phyloP scores from a whole-genome alignment of 2,329 filamentous ascomycete genomes.

The Trichoderma pleuroti region DNA sequence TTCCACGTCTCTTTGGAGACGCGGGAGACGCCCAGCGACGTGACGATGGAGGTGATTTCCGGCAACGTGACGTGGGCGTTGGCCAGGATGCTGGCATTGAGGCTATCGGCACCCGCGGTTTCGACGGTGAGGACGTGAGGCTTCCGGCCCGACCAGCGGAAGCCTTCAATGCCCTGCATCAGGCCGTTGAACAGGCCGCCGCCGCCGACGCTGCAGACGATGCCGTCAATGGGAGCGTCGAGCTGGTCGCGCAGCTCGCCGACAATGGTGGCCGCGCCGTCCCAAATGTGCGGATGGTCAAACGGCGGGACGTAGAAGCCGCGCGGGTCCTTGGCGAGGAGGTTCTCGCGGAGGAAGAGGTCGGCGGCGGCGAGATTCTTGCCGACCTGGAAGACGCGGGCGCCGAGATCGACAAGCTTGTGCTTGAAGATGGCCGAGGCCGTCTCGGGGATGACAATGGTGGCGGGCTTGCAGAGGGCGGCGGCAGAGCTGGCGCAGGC shows the following conservation, averaged over 20 bases:
- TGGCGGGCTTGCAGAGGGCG: slow-evolving; percentile 61
- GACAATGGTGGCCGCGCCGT: slow-evolving; percentile 59
- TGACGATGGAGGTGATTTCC: slow-evolving; percentile 72
- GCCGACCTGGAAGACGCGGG: slow-evolving; percentile 65
- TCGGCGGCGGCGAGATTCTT: slow-evolving; percentile 68
- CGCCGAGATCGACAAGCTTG: slow-evolving; percentile 66
- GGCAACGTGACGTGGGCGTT: slow-evolving; percentile 59
- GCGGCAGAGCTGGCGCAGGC: slow-evolving; percentile 72
- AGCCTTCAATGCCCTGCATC: slow-evolving; percentile 61
- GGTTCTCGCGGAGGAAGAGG: slow-evolving; percentile 55
- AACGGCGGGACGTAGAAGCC: slow-evolving; percentile 68
- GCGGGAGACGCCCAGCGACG: slow-evolving; percentile 67
- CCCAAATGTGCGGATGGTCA: slow-evolving; percentile 66
- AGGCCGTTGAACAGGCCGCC: slow-evolving; percentile 77
- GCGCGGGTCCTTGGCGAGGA: slow-evolving; percentile 49
- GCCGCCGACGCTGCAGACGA: slow-evolving; percentile 77
- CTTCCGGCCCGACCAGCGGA: slow-evolving; percentile 31
- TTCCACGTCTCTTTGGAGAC: slow-evolving; percentile 67
- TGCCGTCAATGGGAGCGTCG: slow-evolving; percentile 55
- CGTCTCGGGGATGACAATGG: slow-evolving; percentile 67
- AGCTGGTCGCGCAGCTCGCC: slow-evolving; percentile 45
- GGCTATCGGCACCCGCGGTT: slow-evolving; percentile 68
- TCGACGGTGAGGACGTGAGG: slow-evolving; percentile 68
- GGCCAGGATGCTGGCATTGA: slow-evolving; percentile 59
- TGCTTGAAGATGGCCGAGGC: slow-evolving; percentile 67